Percentiles rank a stretch among this genome's conserved stretches.
These are phyloP conservation scores for Phaffomyces thermotolerans DNA, from an alignment of 805 yeast species.

Conservation along the genomic window DNA sequence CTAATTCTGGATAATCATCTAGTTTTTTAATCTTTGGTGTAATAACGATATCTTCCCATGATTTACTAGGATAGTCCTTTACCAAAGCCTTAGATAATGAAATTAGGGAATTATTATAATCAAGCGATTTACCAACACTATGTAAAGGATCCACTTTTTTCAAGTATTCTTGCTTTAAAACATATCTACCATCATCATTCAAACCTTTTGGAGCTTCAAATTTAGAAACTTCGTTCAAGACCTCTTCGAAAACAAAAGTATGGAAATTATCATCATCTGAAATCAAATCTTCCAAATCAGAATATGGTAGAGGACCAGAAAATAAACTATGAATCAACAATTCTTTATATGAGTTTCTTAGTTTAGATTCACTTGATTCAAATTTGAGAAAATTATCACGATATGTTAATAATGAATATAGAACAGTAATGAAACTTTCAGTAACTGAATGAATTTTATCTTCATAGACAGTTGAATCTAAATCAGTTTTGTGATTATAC, in stretches of 20 bases:
- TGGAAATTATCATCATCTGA: slow-evolving; percentile 31
- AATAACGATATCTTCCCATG: slow-evolving; percentile 35
- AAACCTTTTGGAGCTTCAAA: slow-evolving; percentile 62
- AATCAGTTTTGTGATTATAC: slow-evolving; percentile 31
- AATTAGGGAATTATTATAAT: slow-evolving; percentile 45
- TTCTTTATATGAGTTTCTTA: slow-evolving; percentile 27
- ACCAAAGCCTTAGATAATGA: slow-evolving; percentile 39
- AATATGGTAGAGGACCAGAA: slow-evolving; percentile 46
- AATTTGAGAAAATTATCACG: slow-evolving; percentile 51
- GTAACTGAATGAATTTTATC: slow-evolving; percentile 49
- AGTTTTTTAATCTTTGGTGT: slow-evolving; percentile 34
- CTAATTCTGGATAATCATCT: slow-evolving; percentile 35
- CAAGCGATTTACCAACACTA: slow-evolving; percentile 35
- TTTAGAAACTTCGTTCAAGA: slow-evolving; percentile 51
- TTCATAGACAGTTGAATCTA: slow-evolving; percentile 39
- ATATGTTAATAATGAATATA: slow-evolving; percentile 66
- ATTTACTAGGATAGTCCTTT: slow-evolving; percentile 3
- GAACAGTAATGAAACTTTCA: slow-evolving; percentile 70
- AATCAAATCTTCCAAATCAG: slow-evolving; percentile 36
- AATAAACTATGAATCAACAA: slow-evolving; percentile 45
- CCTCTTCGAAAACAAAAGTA: slow-evolving; percentile 46
- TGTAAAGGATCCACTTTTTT: slow-evolving; percentile 52
- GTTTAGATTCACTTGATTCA: slow-evolving; percentile 23
- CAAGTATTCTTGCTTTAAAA: slow-evolving; percentile 41
- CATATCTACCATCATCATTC: slow-evolving; percentile 60